These are phyloP conservation scores for Anastatica hierochuntica DNA, from an alignment of 345 rosid species.

Conservation along the genomic window DNA sequence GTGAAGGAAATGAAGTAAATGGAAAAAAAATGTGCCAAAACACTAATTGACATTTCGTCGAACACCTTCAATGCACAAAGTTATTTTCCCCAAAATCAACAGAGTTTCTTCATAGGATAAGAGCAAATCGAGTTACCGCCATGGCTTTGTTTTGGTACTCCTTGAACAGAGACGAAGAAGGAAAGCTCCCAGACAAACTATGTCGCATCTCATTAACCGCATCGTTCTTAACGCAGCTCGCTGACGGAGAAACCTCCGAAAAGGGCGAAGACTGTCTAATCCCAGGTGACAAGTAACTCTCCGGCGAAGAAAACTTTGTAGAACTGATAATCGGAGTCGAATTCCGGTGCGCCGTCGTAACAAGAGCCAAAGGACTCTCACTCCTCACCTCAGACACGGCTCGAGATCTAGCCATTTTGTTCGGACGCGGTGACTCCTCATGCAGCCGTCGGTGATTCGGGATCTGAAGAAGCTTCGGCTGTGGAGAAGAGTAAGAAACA, in stretches of 20 bases:
- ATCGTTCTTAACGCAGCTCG: slow-evolving; percentile 31
- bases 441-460: slow-evolving; percentile 13
- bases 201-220: slow-evolving; percentile 44
- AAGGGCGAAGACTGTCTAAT: slow-evolving; percentile 30
- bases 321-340: slow-evolving; percentile 17
- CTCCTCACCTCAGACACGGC: slow-evolving; percentile 38
- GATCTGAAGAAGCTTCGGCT: slow-evolving; percentile 24
- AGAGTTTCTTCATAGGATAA: neutral
- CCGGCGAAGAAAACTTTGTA: slow-evolving; percentile 37
- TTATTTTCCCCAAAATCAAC: neutral
- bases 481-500: slow-evolving; percentile 39
- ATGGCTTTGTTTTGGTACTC: slow-evolving; percentile 84
- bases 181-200: slow-evolving; percentile 70
- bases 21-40: too few relatives aligned
- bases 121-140: slow-evolving; percentile 42
- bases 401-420: slow-evolving; percentile 45
- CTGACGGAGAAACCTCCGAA: slow-evolving; percentile 31
- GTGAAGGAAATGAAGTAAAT: neutral
- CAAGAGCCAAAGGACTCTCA: slow-evolving; percentile 46
- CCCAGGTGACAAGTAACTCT: slow-evolving; percentile 65
- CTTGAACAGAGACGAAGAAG: slow-evolving; percentile 76
- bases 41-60: slow-evolving; percentile 4
- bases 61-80: slow-evolving; percentile 24
- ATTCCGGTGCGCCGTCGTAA: slow-evolving; percentile 21
- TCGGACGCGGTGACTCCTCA: slow-evolving; percentile 36